Evolutionary conservation across 495 filamentous ascomycete species (phyloP), one percentile per base, ranked within the genome.

Genomic region (Aspergillus steynii): DNA sequence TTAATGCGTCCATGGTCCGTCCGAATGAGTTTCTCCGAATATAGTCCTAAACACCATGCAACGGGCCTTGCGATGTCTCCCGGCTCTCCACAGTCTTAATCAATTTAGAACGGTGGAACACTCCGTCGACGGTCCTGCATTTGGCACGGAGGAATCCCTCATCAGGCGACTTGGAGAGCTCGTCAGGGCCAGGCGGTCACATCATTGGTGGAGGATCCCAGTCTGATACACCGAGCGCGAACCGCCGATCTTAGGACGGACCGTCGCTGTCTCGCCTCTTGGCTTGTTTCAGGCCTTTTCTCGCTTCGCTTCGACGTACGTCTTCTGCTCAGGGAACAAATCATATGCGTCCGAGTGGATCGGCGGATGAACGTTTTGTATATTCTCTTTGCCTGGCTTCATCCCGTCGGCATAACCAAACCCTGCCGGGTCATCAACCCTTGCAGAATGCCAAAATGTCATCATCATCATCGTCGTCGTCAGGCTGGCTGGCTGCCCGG

Each of bases 401-500:
- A 55, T 55, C 6, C 32, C 53, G 45, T 45, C 45, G 27, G 53
- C 27, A 55, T 45, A 50, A 55, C 45, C 9, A 26, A 46, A 28
- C 32, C 46, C 32, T 52, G 12, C 14, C 42, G 53, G 34, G 53
- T 55, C 45, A 8, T 15, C 20, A 50, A 5, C 25, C 37, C 37
- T 14, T 4, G 37, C 37, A 42, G 37, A 12, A 42, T 42, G 49
- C 6, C 28, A 50, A 50, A 50, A 27, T 26, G 53, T 55, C 53
- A 55, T 55, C 53, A 46, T 42, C 53, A 28, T 55, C 53, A 47
- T 55, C 55, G 45, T 59, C 29, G 42, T 59, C 56, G 52, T 59
- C 46, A 59, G 20, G 29, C 55, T 9, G 55, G 29, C 55, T 9
- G 55, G 32, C 46, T 55, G 34, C 15, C 12, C 49, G 46, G 14